Base-by-base conservation (phyloP, 192 early-diverging fungal species). In the Phycomyces blakesleeanus region DNA sequence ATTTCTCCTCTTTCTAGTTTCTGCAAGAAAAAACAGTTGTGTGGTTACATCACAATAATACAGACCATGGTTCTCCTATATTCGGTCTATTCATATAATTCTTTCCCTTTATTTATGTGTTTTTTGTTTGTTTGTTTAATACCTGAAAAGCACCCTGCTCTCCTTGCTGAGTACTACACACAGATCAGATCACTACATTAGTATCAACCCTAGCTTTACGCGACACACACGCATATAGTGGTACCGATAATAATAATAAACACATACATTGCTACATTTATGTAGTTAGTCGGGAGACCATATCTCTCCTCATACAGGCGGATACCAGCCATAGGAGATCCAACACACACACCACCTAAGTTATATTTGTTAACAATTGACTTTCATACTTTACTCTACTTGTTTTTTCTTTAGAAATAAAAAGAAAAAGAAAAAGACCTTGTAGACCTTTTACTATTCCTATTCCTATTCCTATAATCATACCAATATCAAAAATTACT, bases 401-500 rank as follows among this genome's bases (percentile, higher is more conserved):
- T n/a, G n/a, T n/a, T n/a, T n/a, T n/a, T n/a, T n/a, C n/a, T n/a
- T n/a, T n/a, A n/a, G n/a, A n/a, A n/a, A n/a, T n/a, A n/a, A n/a
- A n/a, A n/a, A n/a, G n/a, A n/a, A n/a, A n/a, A n/a, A n/a, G n/a
- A n/a, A n/a, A n/a, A n/a, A n/a, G n/a, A n/a, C n/a, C n/a, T n/a
- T n/a, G n/a, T n/a, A n/a, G n/a, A n/a, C n/a, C n/a, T n/a, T n/a
- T n/a, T n/a, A n/a, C n/a, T n/a, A n/a, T n/a, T n/a, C n/a, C n/a
- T n/a, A 34, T 34, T 34, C 7, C 29, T 34, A 34, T 34, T 34
- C 29, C 3, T 7, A 5, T 34, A n/a, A n/a, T 5, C 18, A 22
- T 42, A 69, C 74, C 93, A 39, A 94, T 86, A 72, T 94, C 93
- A 59, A 94, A 94, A 14, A 93, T 81, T 18, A 93, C 85, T 1